Evolutionary conservation across 176 grass and related monocot species (phyloP).

Genomic region (Elymus sibiricus): DNA sequence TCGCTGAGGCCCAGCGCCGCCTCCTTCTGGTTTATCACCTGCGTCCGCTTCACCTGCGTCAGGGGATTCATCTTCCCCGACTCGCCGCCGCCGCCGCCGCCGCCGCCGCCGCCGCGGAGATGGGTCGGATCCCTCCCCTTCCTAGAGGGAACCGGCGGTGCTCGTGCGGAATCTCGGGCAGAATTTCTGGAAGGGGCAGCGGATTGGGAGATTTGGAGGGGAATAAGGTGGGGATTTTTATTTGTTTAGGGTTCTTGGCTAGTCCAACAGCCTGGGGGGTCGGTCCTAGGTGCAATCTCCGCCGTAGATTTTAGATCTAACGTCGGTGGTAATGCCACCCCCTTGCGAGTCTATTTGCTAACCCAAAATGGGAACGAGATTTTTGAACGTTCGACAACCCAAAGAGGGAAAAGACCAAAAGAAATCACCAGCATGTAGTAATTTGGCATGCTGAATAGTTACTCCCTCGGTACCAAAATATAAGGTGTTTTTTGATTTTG

Average conservation of each 20-base stretch:
- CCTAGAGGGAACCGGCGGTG: background rate
- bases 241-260: conserved; percentile 4
- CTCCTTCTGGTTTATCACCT: conserved; percentile 84
- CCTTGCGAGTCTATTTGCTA: background rate
- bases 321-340: background rate
- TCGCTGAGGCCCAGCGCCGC: conserved; percentile 77
- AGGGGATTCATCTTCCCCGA: conserved; percentile 70
- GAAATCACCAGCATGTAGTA: too few species aligned
- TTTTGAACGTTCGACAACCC: too few species aligned
- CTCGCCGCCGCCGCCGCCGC: background rate
- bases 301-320: background rate
- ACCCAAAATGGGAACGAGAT: too few species aligned
- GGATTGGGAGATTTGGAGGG: background rate
- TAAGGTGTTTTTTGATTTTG: too few species aligned
- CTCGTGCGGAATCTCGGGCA: background rate
- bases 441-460: too few species aligned
- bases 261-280: background rate
- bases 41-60: conserved; percentile 82
- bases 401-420: too few species aligned
- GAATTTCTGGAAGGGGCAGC: background rate
- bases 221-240: background rate
- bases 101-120: background rate
- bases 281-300: background rate
- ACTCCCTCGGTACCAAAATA: too few species aligned
- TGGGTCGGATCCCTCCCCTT: background rate